Evolutionary conservation across 2,329 filamentous ascomycete species (phyloP).

Genomic region (Penicillium thymicola): DNA sequence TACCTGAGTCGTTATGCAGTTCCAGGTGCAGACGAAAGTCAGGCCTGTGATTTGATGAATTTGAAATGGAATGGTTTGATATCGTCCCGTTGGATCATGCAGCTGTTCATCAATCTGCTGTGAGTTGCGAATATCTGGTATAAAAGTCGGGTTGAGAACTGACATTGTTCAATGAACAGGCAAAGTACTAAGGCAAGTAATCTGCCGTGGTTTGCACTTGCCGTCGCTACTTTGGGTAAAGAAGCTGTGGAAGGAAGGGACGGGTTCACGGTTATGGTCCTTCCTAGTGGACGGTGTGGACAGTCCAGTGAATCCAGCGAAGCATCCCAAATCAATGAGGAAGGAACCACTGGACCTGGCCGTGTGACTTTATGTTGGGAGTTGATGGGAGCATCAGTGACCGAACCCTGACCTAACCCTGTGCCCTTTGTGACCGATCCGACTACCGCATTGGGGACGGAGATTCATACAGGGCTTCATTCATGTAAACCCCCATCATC

Average conservation of each 20-base stretch:
- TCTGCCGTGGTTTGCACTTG: conserved; percentile 36
- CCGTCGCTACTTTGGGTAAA: conserved; percentile 32
- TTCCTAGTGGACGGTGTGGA: conserved; percentile 7
- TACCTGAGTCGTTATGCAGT: conserved; percentile 45
- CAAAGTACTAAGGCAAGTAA: conserved; percentile 11
- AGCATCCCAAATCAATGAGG: not conserved
- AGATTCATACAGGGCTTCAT: not conserved
- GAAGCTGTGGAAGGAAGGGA: conserved; percentile 39
- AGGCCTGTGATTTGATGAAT: conserved; percentile 30
- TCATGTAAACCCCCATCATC: not conserved
- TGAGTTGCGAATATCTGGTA: conserved; percentile 25
- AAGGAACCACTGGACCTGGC: not conserved
- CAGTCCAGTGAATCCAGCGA: not conserved
- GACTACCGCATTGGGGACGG: not conserved
- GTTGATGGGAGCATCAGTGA: conserved; percentile 32
- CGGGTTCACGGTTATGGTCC: conserved; percentile 37
- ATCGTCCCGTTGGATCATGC: conserved; percentile 38
- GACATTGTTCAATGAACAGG: conserved; percentile 16
- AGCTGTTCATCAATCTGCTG: conserved; percentile 36
- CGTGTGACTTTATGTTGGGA: conserved; percentile 38
- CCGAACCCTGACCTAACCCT: conserved; percentile 12
- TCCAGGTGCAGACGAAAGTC: conserved; percentile 29
- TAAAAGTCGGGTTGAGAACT: conserved; percentile 2
- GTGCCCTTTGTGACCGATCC: not conserved
- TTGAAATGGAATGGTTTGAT: conserved; percentile 46